Percentiles rank a stretch among this genome's conserved stretches.
Evolutionary conservation across 495 filamentous ascomycete genomes (phyloP).

Genomic region (Astrothelium subdiscretum): DNA sequence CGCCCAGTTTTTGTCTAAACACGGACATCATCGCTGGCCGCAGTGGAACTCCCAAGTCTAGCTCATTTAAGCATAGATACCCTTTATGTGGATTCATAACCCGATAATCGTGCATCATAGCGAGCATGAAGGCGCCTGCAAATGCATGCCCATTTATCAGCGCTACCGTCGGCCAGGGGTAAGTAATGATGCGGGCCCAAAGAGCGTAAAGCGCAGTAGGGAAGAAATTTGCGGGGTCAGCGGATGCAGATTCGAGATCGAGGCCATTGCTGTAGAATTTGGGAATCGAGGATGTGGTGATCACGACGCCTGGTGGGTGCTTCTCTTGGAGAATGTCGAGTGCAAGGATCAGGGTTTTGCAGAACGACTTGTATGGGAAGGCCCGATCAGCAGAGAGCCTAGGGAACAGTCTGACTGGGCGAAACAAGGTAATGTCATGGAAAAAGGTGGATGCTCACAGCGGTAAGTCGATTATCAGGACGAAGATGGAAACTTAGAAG

Average conservation of each 20-base stretch:
- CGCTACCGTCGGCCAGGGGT: slow-evolving; percentile 73
- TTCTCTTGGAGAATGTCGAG: slow-evolving; percentile 61
- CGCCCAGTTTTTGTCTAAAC: slow-evolving; percentile 55
- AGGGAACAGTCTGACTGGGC: neutral
- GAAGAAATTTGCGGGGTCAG: slow-evolving; percentile 13
- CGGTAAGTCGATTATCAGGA: slow-evolving; percentile 64
- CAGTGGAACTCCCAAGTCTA: slow-evolving; percentile 64
- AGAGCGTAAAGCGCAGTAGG: slow-evolving; percentile 12
- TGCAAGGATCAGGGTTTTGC: slow-evolving; percentile 51
- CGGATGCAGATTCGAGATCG: slow-evolving; percentile 30
- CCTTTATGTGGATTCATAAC: slow-evolving; percentile 57
- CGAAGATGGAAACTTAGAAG: slow-evolving; percentile 60
- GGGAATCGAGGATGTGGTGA: slow-evolving; percentile 59
- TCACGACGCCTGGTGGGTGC: slow-evolving; percentile 54
- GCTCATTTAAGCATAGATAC: slow-evolving; percentile 65
- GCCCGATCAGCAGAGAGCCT: neutral
- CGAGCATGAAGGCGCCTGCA: slow-evolving; percentile 66
- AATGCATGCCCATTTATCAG: slow-evolving; percentile 74
- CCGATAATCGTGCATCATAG: slow-evolving; percentile 63
- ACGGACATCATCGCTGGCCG: slow-evolving; percentile 60
- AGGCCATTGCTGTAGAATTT: slow-evolving; percentile 81
- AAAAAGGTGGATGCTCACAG: slow-evolving; percentile 17
- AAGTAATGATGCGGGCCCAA: slow-evolving; percentile 32
- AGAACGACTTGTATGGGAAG: slow-evolving; percentile 33
- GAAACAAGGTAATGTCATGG: neutral